A percentile compares a stretch with the other conserved stretches of the same genome.
phyloP scores from a whole-genome alignment of 192 early-diverging fungal species.

The Pecoramyces ruminantium region DNA sequence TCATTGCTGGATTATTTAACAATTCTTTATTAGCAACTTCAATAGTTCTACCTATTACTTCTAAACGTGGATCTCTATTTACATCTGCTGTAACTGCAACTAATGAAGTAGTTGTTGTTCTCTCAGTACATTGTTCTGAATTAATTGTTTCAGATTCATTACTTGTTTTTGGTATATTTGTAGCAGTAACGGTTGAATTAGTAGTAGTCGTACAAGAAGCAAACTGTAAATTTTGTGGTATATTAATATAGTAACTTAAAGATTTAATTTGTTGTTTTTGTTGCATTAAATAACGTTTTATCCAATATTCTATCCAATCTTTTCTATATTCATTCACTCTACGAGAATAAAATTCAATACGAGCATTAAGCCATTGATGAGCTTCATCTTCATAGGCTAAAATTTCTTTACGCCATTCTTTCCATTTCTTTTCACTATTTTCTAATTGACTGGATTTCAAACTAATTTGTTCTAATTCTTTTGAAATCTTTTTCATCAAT shows the following conservation, averaged over 20 bases:
- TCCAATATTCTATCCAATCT: background rate
- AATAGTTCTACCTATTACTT: background rate
- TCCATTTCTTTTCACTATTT: background rate
- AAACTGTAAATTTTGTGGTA: background rate
- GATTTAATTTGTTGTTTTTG: background rate
- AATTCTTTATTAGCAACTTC: background rate
- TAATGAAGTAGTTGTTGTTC: background rate
- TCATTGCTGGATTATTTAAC: background rate
- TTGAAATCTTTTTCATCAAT: background rate
- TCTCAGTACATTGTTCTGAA: too few species aligned
- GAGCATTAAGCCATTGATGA: background rate
- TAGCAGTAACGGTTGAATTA: background rate
- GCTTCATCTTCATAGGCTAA: background rate
- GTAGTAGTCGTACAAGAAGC: background rate
- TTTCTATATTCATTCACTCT: background rate
- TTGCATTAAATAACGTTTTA: background rate
- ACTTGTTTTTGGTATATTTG: background rate
- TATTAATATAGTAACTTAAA: background rate
- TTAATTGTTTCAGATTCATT: too few species aligned
- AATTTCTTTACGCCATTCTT: background rate
- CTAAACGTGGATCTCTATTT: background rate
- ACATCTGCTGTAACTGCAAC: background rate
- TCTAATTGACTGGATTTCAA: background rate
- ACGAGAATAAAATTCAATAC: background rate
- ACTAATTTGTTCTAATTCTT: background rate